These are phyloP conservation scores for Starmera stellimalicola DNA, from an alignment of 1,139 yeast species.

Conservation along the genomic window DNA sequence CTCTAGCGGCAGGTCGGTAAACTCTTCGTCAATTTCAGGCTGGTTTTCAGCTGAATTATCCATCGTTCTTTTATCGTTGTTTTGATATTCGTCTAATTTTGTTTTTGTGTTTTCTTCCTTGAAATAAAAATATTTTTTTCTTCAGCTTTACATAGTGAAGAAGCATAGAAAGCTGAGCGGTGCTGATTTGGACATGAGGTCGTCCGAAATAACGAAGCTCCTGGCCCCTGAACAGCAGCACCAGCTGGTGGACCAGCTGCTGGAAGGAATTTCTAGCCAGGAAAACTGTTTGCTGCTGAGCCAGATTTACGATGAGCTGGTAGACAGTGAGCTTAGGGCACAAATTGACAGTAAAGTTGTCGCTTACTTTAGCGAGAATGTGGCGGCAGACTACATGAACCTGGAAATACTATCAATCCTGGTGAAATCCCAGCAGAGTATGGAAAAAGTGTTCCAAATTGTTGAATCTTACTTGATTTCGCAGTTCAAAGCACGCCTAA, in stretches of 20 bases:
- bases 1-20: constrained; percentile 18
- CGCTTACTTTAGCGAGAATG: background rate
- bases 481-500: background rate
- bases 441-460: background rate
- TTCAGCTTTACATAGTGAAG: background rate
- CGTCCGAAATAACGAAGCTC: background rate
- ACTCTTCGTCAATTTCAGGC: constrained; percentile 28
- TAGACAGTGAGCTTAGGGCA: background rate
- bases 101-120: too few relatives aligned
- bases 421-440: background rate
- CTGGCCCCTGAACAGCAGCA: background rate
- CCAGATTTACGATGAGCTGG: background rate
- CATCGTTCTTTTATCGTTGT: too few relatives aligned
- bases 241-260: background rate
- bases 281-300: background rate
- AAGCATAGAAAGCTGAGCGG: constrained; percentile 3
- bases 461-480: background rate
- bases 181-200: constrained; percentile 3
- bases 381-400: background rate
- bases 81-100: too few relatives aligned
- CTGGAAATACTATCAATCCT: background rate
- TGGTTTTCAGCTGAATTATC: constrained; percentile 28
- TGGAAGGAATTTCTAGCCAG: background rate
- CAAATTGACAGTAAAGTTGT: background rate
- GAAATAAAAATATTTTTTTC: background rate